Base-by-base conservation (phyloP, 306 rosid genomes). In the Prunus mira region DNA sequence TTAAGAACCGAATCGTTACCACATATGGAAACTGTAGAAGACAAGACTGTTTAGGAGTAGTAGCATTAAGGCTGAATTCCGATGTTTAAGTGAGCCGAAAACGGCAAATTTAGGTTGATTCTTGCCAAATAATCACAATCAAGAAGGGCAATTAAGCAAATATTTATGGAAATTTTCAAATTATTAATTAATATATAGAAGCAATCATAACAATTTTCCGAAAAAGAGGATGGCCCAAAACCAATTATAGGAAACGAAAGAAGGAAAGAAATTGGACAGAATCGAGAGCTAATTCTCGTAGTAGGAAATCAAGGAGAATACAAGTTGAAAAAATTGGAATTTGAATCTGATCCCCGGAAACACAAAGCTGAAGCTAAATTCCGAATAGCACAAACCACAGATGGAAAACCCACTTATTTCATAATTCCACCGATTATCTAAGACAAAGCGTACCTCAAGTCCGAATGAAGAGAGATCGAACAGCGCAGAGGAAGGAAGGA, bases 381-480 rank as follows among this genome's bases (percentile, higher is more conserved):
- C 64, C 12, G 13, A 20, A 19, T n/a, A 56, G 62, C 27, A 56
- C 11, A 58, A 13, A 58, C 11, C 62, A 56, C 11, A 58, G 30
- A 22, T 11, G 15, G 46, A 62, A 51, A 62, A 13, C 41, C 66
- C 41, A 14, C 38, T 28, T 28, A 9, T 28, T 28, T 15, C 12
- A 15, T 62, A 62, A 62, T 28, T 34, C 69, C 25, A 34, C 3
- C 5, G 47, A 64, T 32, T 4, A n/a, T 18, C 8, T n/a, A 55
- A 51, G 9, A 32, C 17, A 34, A 50, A 10, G 54, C 65, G 65
- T 71, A 71, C 75, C 75, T 71, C 12, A 55, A 47, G 38, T 25
- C 54, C 25, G 73, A 69, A 12, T 55, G 34, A 56, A 14, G 65
- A 56, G 57, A 71, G 75, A 71, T 55, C 75, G 51, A 55, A 54